Evolutionary conservation across 495 filamentous ascomycete genomes (phyloP).

Genomic region (Aeminium ludgeri): DNA sequence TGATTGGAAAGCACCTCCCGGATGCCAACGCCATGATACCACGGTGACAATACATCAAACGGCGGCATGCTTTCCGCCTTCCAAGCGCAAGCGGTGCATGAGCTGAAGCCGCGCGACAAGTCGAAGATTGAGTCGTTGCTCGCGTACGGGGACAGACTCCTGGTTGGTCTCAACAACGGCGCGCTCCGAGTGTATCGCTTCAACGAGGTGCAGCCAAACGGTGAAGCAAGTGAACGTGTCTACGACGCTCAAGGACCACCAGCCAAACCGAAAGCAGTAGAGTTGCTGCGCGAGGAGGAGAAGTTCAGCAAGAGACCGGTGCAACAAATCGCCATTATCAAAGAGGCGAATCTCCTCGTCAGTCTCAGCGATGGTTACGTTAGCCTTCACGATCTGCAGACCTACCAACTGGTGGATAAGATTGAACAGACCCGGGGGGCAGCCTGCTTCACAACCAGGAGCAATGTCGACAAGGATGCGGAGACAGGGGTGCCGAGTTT

Average conservation of each 20-base stretch:
- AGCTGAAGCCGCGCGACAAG: conserved; percentile 88
- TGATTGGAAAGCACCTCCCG: not conserved
- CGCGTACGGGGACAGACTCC: conserved; percentile 77
- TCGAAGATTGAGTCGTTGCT: conserved; percentile 88
- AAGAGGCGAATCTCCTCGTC: conserved; percentile 79
- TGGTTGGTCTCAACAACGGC: conserved; percentile 81
- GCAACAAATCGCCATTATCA: conserved; percentile 86
- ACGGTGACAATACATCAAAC: not conserved
- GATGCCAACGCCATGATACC: not conserved
- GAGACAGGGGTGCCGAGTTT: conserved; percentile 76
- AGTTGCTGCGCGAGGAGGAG: conserved; percentile 75
- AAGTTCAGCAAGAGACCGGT: conserved; percentile 80
- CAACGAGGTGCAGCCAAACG: conserved; percentile 39
- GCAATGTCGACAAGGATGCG: conserved; percentile 80
- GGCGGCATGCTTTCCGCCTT: conserved; percentile 86
- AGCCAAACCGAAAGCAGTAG: conserved; percentile 44
- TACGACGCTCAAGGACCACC: conserved; percentile 23
- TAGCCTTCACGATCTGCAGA: conserved; percentile 73
- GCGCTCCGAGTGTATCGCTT: conserved; percentile 80
- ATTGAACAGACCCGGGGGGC: conserved; percentile 71
- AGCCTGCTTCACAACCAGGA: conserved; percentile 79
- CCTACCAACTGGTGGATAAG: conserved; percentile 63
- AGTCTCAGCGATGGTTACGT: conserved; percentile 79
- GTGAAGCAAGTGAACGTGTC: conserved; percentile 15
- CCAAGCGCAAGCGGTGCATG: conserved; percentile 84